Evolutionary conservation across 2,329 filamentous ascomycete species (phyloP).

Genomic region (Fusarium burgessii): DNA sequence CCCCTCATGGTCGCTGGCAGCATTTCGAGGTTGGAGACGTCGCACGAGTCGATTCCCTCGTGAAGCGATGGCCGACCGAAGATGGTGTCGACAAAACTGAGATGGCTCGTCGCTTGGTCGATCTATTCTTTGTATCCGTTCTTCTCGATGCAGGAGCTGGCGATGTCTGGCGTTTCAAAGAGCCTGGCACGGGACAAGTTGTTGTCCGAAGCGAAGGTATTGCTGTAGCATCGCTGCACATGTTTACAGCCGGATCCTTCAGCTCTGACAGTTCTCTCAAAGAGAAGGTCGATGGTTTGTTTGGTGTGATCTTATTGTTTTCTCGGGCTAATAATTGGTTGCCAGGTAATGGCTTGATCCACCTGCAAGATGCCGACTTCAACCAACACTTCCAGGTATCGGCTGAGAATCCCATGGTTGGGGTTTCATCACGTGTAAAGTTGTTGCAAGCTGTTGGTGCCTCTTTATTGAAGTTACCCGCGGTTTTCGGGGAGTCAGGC

Average conservation of each 20-base stretch:
- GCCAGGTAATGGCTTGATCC: conserved; percentile 50
- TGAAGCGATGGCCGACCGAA: conserved; percentile 58
- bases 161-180: conserved; percentile 60
- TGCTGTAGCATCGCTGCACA: conserved; percentile 62
- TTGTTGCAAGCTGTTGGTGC: conserved; percentile 57
- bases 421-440: conserved; percentile 56
- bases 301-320: rapidly evolving
- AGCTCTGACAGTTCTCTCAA: conserved; percentile 9
- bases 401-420: conserved; percentile 58
- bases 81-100: conserved; percentile 55
- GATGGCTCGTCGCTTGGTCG: conserved; percentile 65
- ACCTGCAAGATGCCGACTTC: conserved; percentile 51
- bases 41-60: conserved; percentile 59
- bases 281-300: conserved; percentile 52
- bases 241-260: conserved; percentile 60
- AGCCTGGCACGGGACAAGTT: conserved; percentile 51
- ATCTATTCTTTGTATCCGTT: conserved; percentile 72
- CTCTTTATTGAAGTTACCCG: conserved; percentile 53
- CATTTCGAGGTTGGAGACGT: conserved; percentile 70
- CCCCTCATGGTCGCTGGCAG: conserved; percentile 70
- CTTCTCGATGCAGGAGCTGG: conserved; percentile 68
- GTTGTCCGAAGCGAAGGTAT: conserved; percentile 63
- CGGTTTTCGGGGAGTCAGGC: conserved; percentile 57
- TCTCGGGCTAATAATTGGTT: conserved; percentile 4
- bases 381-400: conserved; percentile 58